Evolutionary conservation across 371 early-diverging fungal genomes (phyloP).

Genomic region (Amoeboradix gromovi): DNA sequence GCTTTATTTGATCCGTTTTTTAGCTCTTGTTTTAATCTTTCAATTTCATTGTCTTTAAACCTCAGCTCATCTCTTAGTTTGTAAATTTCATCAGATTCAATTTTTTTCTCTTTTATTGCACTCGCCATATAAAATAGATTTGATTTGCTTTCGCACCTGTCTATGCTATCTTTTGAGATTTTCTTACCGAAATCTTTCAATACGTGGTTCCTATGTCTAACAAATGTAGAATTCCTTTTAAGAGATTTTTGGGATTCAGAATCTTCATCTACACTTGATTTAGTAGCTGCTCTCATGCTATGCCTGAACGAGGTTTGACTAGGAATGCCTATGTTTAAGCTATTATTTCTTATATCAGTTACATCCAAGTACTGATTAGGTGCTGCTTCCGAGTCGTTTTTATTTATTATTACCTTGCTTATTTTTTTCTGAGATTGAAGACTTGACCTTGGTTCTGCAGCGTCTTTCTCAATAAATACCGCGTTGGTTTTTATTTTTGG

Average conservation of each 20-base stretch:
- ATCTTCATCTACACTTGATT: neutral
- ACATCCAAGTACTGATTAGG: neutral
- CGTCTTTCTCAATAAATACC: no score
- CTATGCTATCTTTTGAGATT: neutral
- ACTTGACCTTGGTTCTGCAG: no score
- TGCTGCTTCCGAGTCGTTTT: neutral
- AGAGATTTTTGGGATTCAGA: neutral
- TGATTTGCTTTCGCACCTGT: neutral
- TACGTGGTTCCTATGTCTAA: neutral
- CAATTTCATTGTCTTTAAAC: neutral
- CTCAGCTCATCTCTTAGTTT: neutral
- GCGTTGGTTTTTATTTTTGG: conserved; percentile 1
- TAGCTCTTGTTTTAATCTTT: neutral
- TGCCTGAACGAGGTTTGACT: neutral
- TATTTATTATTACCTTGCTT: neutral
- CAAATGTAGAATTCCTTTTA: neutral
- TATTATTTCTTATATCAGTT: no score
- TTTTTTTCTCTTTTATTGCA: neutral
- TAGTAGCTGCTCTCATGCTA: neutral
- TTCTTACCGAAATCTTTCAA: neutral
- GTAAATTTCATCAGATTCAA: neutral
- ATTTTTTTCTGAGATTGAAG: neutral
- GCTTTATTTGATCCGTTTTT: neutral
- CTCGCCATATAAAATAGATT: neutral
- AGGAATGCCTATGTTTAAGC: neutral